A percentile compares a stretch with the other conserved stretches of the same genome.
Evolutionary conservation across 1,284 basidiomycete genomes (phyloP).

Genomic region (Pseudozyma flocculosa): DNA sequence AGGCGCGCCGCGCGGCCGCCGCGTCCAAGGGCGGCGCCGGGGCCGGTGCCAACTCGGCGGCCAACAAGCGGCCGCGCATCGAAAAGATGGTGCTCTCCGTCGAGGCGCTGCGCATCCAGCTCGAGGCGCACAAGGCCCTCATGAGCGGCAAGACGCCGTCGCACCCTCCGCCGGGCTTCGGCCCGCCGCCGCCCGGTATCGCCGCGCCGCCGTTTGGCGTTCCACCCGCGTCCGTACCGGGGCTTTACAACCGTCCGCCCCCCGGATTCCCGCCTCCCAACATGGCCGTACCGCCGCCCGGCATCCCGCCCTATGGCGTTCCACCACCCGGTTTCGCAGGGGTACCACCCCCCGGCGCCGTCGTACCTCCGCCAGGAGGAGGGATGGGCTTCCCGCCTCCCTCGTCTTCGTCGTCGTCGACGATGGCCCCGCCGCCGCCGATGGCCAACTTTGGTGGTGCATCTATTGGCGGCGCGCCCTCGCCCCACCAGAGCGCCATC

Average conservation of each 20-base stretch:
- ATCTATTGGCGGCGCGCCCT: not conserved
- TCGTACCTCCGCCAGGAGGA: too few relatives aligned
- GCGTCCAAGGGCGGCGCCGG: conserved; percentile 16
- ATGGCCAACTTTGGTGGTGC: not conserved
- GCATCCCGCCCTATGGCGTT: not conserved
- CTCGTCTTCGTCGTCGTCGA: too few relatives aligned
- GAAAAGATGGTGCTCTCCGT: conserved; percentile 71
- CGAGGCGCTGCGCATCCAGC: conserved; percentile 78
- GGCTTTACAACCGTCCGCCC: conserved; percentile 8
- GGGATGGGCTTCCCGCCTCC: too few relatives aligned
- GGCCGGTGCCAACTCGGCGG: conserved; percentile 60
- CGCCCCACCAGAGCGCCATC: conserved; percentile 21
- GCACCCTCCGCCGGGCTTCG: conserved; percentile 31
- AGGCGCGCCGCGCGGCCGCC: conserved; percentile 66
- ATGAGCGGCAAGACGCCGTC: conserved; percentile 72
- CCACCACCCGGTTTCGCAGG: not conserved
- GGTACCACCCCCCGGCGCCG: not conserved
- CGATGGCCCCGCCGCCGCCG: not conserved
- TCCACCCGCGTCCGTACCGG: too few relatives aligned
- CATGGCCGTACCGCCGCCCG: conserved; percentile 4
- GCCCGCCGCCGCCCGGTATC: conserved; percentile 5
- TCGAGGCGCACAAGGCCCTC: conserved; percentile 84
- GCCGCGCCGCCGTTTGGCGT: conserved; percentile 27
- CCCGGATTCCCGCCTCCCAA: conserved; percentile 18
- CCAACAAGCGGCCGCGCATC: conserved; percentile 74